Percentiles rank a stretch among this genome's conserved stretches.
Conservation (phyloP, 176 grass and related monocot genomes). For the Alopecurus myosuroides region DNA sequence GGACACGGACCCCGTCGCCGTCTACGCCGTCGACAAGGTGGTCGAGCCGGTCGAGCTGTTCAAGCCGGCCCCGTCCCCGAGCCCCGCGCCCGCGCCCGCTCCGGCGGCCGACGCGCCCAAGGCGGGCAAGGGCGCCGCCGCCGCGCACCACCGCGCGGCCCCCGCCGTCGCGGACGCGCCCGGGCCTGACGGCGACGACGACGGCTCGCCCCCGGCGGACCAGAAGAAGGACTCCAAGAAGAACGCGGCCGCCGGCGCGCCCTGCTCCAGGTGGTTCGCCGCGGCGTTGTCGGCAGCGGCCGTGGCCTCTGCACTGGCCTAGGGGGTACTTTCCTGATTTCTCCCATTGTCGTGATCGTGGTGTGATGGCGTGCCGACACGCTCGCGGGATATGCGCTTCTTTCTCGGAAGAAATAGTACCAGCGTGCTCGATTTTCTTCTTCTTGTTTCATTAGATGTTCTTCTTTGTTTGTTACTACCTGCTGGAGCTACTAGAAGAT, state of each 20-base stretch:
- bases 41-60: conserved; percentile 74
- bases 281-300: neutral
- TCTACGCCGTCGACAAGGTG: conserved; percentile 59
- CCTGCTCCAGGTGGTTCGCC: conserved; percentile 16
- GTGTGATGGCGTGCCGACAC: conserved; percentile 24
- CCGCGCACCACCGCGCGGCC: neutral
- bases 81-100: conserved; percentile 25
- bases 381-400: conserved; percentile 20
- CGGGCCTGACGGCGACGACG: conserved; percentile 1
- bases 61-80: conserved; percentile 28
- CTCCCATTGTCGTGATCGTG: conserved; percentile 21
- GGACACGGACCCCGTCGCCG: conserved; percentile 53
- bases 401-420: conserved; percentile 28
- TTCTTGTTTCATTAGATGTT: neutral
- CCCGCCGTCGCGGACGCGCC: conserved; percentile 47
- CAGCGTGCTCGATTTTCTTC: conserved; percentile 1
- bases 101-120: conserved; percentile 33
- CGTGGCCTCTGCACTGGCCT: conserved; percentile 8
- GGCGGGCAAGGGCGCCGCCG: conserved; percentile 8
- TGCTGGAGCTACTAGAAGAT: neutral
- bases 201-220: conserved; percentile 24
- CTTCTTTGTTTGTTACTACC: neutral
- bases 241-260: conserved; percentile 9
- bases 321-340: neutral
- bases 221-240: conserved; percentile 53